Base-by-base conservation (phyloP, 345 rosid genomes). In the Gossypium herbaceum region DNA sequence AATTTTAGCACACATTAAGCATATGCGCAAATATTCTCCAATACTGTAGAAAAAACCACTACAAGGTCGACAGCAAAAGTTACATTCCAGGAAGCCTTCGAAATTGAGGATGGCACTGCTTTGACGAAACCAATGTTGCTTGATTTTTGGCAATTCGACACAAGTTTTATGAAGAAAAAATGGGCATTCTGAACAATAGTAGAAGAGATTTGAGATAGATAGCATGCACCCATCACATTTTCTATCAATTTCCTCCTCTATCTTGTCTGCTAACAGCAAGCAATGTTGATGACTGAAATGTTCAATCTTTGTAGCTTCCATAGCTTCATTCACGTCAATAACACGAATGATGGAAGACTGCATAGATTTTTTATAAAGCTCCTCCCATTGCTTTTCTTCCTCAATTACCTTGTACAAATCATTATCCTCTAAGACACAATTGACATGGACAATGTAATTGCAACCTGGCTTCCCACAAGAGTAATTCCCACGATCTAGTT, bases 381-480 rank as follows among this genome's bases (percentile, higher is more conserved):
- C 29, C 25, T 43, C 20, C 2, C 50, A 8, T 24, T 0, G 16
- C 9, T 66, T 64, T 2, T 69, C 76, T 10, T 6, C 12, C 12
- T 68, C 60, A 24, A 76, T 71, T 71, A 56, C 17, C 3, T 73
- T 34, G 34, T 79, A 75, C 78, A 73, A 50, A 5, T 59, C 9
- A n/a, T 76, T 41, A 51, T 15, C 0, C 10, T 73, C 41, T n/a
- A 60, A 48, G 41, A 76, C 85, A 44, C 85, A 82, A 16, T 15
- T 68, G 0, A 76, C 69, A 73, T 82, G 80, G 59, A 59, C 80
- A 58, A 62, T 25, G 9, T 17, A 82, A 50, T 79, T 51, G 19
- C 78, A 76, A 2, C 61, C 67, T 0, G 16, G 17, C n/a, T 11
- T n/a, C 29, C 22, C 3, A 12, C 82, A 82, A 12, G 24, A 15